These are phyloP conservation scores for Neobulgaria alba DNA, from an alignment of 2,329 filamentous ascomycete genomes.

Conservation along the genomic window DNA sequence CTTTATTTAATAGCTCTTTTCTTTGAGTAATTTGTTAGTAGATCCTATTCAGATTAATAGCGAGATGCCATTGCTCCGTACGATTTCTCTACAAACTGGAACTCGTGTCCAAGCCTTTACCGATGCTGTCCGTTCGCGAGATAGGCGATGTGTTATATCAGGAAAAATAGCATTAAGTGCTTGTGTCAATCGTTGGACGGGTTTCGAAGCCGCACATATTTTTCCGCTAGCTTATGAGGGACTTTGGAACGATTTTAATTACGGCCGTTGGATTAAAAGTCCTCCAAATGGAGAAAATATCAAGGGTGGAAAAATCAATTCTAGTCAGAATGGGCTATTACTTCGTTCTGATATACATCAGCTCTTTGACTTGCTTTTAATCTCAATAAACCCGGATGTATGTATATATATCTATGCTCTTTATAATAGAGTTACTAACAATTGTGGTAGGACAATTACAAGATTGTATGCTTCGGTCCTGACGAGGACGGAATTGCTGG, in stretches of 20 bases:
- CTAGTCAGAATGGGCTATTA: conserved; percentile 25
- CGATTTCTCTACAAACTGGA: conserved; percentile 5
- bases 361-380: conserved; percentile 6
- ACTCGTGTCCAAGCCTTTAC: conserved; percentile 13
- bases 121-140: conserved; percentile 17
- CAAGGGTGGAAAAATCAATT: conserved; percentile 16
- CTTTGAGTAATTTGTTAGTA: too few species aligned
- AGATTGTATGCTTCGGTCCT: conserved; percentile 19
- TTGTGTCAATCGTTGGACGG: conserved; percentile 13
- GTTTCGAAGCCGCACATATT: conserved; percentile 24
- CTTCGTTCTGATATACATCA: conserved; percentile 13
- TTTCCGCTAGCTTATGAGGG: conserved; percentile 22
- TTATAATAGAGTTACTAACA: conserved; percentile 3
- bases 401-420: conserved; percentile 5
- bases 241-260: conserved; percentile 15
- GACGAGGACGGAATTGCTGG: conserved; percentile 16
- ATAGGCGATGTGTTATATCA: conserved; percentile 11
- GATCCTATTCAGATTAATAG: background rate
- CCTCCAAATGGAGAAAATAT: background rate
- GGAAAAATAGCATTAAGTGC: background rate
- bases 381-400: conserved; percentile 17
- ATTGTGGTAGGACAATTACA: conserved; percentile 20
- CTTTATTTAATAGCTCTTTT: too few species aligned
- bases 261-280: conserved; percentile 12
- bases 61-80: conserved; percentile 1